A percentile compares a stretch with the other conserved stretches of the same genome.
Evolutionary conservation across 2,329 filamentous ascomycete genomes (phyloP).

Genomic region (Cucurbitaria berberidis): DNA sequence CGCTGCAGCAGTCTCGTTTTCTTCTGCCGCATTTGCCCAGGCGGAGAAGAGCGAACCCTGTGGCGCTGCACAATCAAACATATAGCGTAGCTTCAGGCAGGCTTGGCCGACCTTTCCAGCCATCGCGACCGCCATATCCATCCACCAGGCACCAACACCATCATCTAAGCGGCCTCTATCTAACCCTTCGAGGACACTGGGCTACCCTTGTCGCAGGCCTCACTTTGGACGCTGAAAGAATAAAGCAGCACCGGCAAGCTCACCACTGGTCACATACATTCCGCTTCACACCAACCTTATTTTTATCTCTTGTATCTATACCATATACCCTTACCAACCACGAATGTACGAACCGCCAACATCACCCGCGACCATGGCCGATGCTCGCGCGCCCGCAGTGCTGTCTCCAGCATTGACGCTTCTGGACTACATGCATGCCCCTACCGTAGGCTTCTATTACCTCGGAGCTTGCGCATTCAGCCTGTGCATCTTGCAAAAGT

Average conservation of each 20-base stretch:
- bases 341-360: not conserved
- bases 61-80: conserved; percentile 22
- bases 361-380: conserved; percentile 16
- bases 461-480: conserved; percentile 35
- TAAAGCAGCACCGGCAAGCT: conserved; percentile 1
- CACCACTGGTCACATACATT: not conserved
- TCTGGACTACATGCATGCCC: conserved; percentile 44
- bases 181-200: not conserved
- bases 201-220: not conserved
- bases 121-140: conserved; percentile 2
- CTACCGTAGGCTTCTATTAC: conserved; percentile 39
- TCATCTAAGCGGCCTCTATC: conserved; percentile 4
- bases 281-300: not conserved
- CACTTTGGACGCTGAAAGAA: not conserved
- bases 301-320: not conserved
- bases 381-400: conserved; percentile 7
- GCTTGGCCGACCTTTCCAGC: conserved; percentile 9
- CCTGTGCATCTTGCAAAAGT: conserved; percentile 40
- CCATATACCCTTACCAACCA: not conserved
- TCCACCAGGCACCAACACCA: conserved; percentile 7
- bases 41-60: conserved; percentile 9
- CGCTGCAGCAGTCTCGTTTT: not conserved
- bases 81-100: conserved; percentile 6
- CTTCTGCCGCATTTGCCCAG: conserved; percentile 8
- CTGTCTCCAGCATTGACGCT: conserved; percentile 34